A percentile compares a stretch with the other conserved stretches of the same genome.
Evolutionary conservation across 768 basidiomycete species (phyloP).

Genomic region (Tricholoma sp.): DNA sequence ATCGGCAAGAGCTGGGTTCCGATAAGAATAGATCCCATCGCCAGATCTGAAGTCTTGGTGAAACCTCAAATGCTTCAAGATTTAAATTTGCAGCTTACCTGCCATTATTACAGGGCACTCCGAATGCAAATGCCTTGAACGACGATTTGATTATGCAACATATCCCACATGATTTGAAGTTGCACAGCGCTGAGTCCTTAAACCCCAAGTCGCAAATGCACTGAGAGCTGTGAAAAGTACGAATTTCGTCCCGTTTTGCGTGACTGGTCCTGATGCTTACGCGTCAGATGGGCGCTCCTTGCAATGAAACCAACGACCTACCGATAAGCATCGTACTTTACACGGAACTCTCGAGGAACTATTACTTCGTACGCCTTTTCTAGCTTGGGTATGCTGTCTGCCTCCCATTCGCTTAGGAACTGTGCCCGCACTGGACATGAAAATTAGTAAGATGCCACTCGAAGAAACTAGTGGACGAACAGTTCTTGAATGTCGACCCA

Average conservation of each 20-base stretch:
- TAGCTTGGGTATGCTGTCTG: conserved; percentile 33
- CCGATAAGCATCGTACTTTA: conserved; percentile 46
- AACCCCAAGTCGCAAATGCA: conserved; percentile 67
- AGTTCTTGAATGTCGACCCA: conserved; percentile 44
- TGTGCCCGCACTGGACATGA: conserved; percentile 34
- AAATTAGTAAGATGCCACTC: conserved; percentile 7
- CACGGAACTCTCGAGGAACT: conserved; percentile 35
- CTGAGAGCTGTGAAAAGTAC: conserved; percentile 59
- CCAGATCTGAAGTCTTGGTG: conserved; percentile 40
- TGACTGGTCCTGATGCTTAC: conserved; percentile 27
- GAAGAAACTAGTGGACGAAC: conserved; percentile 29
- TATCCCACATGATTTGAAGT: conserved; percentile 60
- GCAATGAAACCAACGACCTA: conserved; percentile 18
- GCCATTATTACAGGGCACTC: conserved; percentile 44
- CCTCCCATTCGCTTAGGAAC: conserved; percentile 56
- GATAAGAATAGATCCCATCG: conserved; percentile 61
- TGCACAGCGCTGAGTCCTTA: conserved; percentile 46
- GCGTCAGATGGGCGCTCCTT: not conserved
- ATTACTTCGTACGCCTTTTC: conserved; percentile 55
- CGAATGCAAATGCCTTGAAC: conserved; percentile 56
- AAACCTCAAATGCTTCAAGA: not conserved
- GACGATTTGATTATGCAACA: conserved; percentile 54
- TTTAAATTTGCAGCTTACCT: conserved; percentile 34
- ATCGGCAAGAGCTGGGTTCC: conserved; percentile 55
- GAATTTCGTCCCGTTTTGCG: conserved; percentile 39